Evolutionary conservation across 805 yeast species (phyloP), one percentile per base, ranked within the genome.

Genomic region (Candida stauntonica): DNA sequence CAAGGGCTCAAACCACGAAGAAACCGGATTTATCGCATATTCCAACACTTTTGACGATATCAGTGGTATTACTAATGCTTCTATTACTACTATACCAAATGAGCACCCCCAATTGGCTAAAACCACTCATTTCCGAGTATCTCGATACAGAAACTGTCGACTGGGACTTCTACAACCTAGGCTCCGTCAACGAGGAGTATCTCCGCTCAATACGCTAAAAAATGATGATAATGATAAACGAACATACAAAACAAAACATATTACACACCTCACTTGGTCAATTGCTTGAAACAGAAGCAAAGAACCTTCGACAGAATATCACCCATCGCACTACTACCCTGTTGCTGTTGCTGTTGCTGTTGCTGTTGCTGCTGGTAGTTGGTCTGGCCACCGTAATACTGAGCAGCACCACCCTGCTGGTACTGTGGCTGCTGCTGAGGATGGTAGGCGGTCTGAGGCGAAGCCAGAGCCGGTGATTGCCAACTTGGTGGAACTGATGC

Each of bases 401-500:
- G 42, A 17, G 39, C 28, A 27, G 42, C 41, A n/a, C 38, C 23
- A 7, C 42, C 37, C 18, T 40, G 42, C 19, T 50, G 50, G 29
- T 51, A 39, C 32, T 47, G 48, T 7, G 46, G 45, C 31, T 46
- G 48, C n/a, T 38, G 27, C 14, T 45, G 38, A 16, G 44, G 39
- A 26, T 47, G 44, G 31, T 49, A 44, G 31, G 39, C 44, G 16
- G 44, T 38, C 31, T 56, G 61, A 29, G 57, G 54, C 16, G 52
- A 51, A 35, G 59, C 63, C 31, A 62, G 63, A 35, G 58, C 62
- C 5, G 54, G 56, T 15, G 61, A 18, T 20, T 36, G 41, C 71
- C 70, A 65, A 14, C 52, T 46, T 5, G 47, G 52, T 17, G 79
- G 79, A 16, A 73, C 60, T 14, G 61, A 60, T 3, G 75, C 72